Evolutionary conservation across 2,329 filamentous ascomycete species (phyloP).

Genomic region (Aureobasidium lini): DNA sequence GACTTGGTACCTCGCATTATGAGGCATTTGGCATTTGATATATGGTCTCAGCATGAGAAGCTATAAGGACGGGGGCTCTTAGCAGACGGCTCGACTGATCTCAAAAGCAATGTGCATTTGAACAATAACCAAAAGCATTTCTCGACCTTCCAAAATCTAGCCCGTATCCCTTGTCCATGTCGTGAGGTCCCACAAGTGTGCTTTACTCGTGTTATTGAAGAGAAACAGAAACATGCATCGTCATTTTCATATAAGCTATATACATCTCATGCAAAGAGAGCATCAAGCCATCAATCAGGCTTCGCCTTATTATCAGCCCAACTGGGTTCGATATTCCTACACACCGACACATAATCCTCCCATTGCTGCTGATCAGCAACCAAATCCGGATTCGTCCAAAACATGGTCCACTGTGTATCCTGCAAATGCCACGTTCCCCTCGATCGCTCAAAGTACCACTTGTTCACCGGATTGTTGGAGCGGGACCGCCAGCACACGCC

Average conservation of each 20-base stretch:
- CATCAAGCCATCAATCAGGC: conserved; percentile 13
- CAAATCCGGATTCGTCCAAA: conserved; percentile 77
- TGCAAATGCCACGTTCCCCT: conserved; percentile 74
- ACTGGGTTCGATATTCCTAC: conserved; percentile 40
- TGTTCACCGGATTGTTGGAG: conserved; percentile 90
- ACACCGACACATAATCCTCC: conserved; percentile 44
- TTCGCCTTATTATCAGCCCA: conserved; percentile 37
- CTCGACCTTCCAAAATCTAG: background rate
- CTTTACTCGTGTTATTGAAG: too few species aligned
- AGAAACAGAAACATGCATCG: background rate
- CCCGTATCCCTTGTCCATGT: too few species aligned
- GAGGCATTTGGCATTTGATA: too few species aligned
- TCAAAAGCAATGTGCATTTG: background rate
- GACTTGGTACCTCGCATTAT: too few species aligned
- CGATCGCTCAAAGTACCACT: conserved; percentile 96
- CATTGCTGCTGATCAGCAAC: conserved; percentile 38
- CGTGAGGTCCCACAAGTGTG: too few species aligned
- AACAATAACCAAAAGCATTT: background rate
- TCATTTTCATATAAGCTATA: background rate
- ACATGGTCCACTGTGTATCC: conserved; percentile 92
- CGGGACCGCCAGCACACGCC: conserved; percentile 91
- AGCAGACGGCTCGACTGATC: background rate
- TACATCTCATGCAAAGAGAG: background rate
- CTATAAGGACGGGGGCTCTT: background rate
- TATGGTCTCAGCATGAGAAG: background rate